Evolutionary conservation across 2,329 filamentous ascomycete species (phyloP).

Genomic region (Ophiocordyceps sinensis): DNA sequence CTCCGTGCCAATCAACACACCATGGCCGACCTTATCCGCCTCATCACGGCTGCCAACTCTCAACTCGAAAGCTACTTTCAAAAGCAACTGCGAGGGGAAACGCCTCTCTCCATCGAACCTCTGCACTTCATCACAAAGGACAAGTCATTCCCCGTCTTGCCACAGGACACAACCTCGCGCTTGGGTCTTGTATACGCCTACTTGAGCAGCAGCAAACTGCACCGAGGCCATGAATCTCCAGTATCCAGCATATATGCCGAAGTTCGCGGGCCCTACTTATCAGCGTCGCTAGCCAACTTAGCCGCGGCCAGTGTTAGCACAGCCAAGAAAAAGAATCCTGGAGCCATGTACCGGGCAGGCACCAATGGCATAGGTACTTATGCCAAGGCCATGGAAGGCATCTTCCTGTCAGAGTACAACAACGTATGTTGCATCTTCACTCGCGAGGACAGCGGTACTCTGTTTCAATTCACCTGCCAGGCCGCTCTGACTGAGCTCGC

Average conservation of each 20-base stretch:
- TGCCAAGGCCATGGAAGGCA: slow-evolving; percentile 70
- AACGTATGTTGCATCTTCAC: slow-evolving; percentile 80
- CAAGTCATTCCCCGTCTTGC: slow-evolving; percentile 66
- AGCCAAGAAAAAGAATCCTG: slow-evolving; percentile 64
- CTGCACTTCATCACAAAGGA: slow-evolving; percentile 88
- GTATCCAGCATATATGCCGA: slow-evolving; percentile 77
- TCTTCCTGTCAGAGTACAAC: slow-evolving; percentile 80
- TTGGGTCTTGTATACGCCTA: slow-evolving; percentile 68
- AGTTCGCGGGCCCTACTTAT: slow-evolving; percentile 75
- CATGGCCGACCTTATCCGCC: slow-evolving; percentile 60
- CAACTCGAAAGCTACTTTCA: slow-evolving; percentile 79
- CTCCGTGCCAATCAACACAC: slow-evolving; percentile 84
- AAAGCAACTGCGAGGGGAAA: slow-evolving; percentile 58
- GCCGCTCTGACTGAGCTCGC: slow-evolving; percentile 67
- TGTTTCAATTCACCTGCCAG: slow-evolving; percentile 69
- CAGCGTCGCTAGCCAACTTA: slow-evolving; percentile 67
- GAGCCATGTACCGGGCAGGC: slow-evolving; percentile 73
- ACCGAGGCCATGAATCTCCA: slow-evolving; percentile 45
- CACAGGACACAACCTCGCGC: slow-evolving; percentile 60
- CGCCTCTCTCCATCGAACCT: slow-evolving; percentile 70
- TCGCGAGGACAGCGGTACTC: slow-evolving; percentile 67
- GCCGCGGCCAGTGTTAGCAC: slow-evolving; percentile 77
- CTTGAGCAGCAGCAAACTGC: slow-evolving; percentile 46
- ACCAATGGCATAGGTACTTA: slow-evolving; percentile 89
- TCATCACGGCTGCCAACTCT: slow-evolving; percentile 65